A percentile compares a stretch with the other conserved stretches of the same genome.
Conservation (phyloP, 225 moss, liverwort and hornwort genomes). For the Bryum argenteum region DNA sequence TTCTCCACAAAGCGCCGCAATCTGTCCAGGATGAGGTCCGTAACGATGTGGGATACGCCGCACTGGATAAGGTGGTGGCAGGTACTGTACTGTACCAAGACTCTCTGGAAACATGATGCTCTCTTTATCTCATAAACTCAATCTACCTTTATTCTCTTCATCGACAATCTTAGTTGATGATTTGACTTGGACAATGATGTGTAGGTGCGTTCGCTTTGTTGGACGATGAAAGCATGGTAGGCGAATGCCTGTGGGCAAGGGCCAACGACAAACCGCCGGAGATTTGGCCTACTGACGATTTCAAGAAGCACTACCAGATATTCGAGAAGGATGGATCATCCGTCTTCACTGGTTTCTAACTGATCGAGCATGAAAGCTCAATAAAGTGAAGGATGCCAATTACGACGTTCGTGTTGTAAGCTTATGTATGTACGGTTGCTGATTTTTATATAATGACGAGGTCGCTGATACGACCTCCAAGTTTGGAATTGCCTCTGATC, state of each 20-base stretch:
- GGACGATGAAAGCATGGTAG: constrained; percentile 34
- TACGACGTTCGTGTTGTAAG: no score
- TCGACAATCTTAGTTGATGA: no score
- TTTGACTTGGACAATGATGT: no score
- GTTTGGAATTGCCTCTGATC: no score
- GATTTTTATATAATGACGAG: no score
- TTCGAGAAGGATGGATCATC: constrained; percentile 30
- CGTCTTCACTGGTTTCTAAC: neutral
- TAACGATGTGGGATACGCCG: constrained; percentile 7
- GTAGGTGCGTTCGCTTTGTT: constrained; percentile 32
- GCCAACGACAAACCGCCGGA: constrained; percentile 26
- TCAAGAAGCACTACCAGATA: constrained; percentile 19
- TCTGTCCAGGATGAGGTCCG: neutral
- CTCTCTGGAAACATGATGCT: no score
- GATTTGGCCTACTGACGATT: constrained; percentile 33
- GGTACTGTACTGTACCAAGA: neutral
- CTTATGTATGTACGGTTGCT: no score
- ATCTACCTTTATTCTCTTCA: no score
- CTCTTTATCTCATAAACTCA: no score
- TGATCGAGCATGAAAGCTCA: neutral
- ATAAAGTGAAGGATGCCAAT: no score
- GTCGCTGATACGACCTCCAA: no score
- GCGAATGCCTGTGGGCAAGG: constrained; percentile 35
- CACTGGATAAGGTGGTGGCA: constrained; percentile 14
- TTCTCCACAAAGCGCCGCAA: neutral